A percentile compares a stretch with the other conserved stretches of the same genome.
These are phyloP conservation scores for Eucalyptus tenuipes DNA, from an alignment of 345 rosid species.

Conservation along the genomic window DNA sequence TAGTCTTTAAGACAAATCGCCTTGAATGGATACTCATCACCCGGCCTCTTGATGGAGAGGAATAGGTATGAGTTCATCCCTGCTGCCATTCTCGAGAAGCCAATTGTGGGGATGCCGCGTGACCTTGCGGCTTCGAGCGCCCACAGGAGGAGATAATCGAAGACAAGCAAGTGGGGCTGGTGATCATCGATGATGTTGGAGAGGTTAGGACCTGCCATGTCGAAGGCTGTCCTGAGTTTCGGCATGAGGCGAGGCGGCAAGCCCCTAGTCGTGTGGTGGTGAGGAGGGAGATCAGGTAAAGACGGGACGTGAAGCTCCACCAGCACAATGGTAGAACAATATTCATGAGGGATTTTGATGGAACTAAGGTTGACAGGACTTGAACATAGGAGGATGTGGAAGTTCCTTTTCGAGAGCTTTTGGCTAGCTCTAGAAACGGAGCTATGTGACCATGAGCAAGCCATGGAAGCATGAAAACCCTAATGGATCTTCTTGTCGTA, in stretches of 20 bases:
- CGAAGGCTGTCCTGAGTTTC: conserved; percentile 10
- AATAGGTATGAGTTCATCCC: background rate
- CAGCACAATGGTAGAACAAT: conserved; percentile 2
- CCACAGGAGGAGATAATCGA: conserved; percentile 27
- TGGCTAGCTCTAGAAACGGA: conserved; percentile 28
- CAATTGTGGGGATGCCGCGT: conserved; percentile 7
- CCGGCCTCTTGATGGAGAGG: background rate
- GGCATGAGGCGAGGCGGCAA: conserved; percentile 17
- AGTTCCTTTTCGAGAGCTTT: conserved; percentile 9
- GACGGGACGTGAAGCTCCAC: conserved; percentile 18
- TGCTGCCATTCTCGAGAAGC: background rate
- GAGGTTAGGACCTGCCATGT: background rate
- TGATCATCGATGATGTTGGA: background rate
- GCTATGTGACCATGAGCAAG: conserved; percentile 31
- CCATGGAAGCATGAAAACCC: conserved; percentile 33
- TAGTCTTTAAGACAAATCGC: background rate
- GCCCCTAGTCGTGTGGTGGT: conserved; percentile 25
- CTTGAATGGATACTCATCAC: background rate
- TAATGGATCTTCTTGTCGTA: background rate
- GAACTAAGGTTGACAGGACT: conserved; percentile 7
- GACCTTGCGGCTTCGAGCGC: conserved; percentile 10
- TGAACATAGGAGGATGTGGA: conserved; percentile 17
- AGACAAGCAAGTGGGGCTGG: conserved; percentile 12
- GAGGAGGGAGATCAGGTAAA: conserved; percentile 29
- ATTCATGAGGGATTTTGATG: background rate